A percentile compares a stretch with the other conserved stretches of the same genome.
Conservation (phyloP, 202 grass and related monocot species). For the Musa balbisiana region DNA sequence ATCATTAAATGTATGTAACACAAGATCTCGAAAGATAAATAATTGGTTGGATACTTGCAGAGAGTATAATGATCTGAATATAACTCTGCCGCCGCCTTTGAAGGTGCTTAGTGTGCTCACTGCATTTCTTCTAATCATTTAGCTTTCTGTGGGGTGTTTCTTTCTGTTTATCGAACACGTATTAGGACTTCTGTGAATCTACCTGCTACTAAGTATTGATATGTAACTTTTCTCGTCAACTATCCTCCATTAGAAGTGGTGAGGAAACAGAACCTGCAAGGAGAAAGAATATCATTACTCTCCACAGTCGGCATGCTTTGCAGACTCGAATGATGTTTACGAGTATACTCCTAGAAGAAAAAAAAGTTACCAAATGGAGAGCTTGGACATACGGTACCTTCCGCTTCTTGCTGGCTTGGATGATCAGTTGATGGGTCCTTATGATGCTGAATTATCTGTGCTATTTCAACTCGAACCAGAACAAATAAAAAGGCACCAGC, state of each 20-base stretch:
- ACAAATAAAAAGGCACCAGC: constrained; percentile 31
- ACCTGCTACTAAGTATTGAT: neutral
- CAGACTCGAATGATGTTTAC: neutral
- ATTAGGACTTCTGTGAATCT: neutral
- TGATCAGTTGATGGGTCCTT: constrained; percentile 14
- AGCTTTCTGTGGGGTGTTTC: too few relatives aligned
- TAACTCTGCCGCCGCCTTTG: too few relatives aligned
- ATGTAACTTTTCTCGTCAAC: neutral
- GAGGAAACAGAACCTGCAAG: neutral
- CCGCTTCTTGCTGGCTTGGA: constrained; percentile 19
- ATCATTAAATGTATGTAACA: too few relatives aligned
- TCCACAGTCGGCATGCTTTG: neutral
- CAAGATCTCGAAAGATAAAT: too few relatives aligned
- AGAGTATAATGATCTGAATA: too few relatives aligned
- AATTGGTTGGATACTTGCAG: too few relatives aligned
- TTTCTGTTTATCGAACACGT: neutral
- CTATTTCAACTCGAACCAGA: constrained; percentile 45
- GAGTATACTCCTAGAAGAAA: neutral
- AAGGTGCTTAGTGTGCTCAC: too few relatives aligned
- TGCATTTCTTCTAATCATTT: too few relatives aligned
- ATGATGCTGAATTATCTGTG: constrained; percentile 29
- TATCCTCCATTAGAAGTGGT: neutral
- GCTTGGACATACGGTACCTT: constrained; percentile 24
- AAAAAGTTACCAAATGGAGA: too few relatives aligned
- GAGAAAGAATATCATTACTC: neutral